Percentiles rank a stretch among this genome's conserved stretches.
Conservation (phyloP, 2,329 filamentous ascomycete genomes). For the Cladosporium austrohemisphaericum region DNA sequence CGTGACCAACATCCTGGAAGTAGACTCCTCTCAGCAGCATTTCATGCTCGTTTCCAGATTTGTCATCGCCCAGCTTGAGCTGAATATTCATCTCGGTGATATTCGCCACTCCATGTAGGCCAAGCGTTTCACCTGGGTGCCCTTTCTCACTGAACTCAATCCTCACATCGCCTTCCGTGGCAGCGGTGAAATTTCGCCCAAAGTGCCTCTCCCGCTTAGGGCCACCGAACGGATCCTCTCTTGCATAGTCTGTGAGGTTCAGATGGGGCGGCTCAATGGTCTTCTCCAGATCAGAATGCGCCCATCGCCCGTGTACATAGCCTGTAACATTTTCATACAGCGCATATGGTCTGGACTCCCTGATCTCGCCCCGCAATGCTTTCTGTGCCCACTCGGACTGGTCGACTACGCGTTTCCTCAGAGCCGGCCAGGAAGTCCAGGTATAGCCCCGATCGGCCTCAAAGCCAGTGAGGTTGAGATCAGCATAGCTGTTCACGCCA, state of each 20-base stretch:
- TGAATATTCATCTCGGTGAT: constrained; percentile 67
- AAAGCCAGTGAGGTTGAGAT: constrained; percentile 66
- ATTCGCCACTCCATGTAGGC: constrained; percentile 39
- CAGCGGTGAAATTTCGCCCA: constrained; percentile 72
- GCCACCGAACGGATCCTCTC: constrained; percentile 63
- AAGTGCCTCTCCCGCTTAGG: constrained; percentile 50
- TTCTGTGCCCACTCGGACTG: constrained; percentile 41
- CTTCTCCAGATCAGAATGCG: constrained; percentile 52
- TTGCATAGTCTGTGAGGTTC: constrained; percentile 55
- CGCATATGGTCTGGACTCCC: constrained; percentile 43
- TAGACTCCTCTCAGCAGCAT: constrained; percentile 80
- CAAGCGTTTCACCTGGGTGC: constrained; percentile 31
- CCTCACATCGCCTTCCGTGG: constrained; percentile 63
- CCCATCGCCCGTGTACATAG: constrained; percentile 72
- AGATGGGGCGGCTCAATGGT: constrained; percentile 44
- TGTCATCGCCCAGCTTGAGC: constrained; percentile 68
- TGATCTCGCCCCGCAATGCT: constrained; percentile 36
- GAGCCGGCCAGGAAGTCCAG: constrained; percentile 69
- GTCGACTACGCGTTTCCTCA: constrained; percentile 62
- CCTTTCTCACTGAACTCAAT: constrained; percentile 61
- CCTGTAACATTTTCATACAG: constrained; percentile 79
- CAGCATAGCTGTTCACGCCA: constrained; percentile 19
- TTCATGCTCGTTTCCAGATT: constrained; percentile 71
- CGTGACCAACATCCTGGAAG: constrained; percentile 73
- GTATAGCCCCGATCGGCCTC: constrained; percentile 68